Evolutionary conservation across 371 early-diverging fungal genomes (phyloP), one percentile per base, ranked within the genome.

Genomic region (Mucor lusitanicus): DNA sequence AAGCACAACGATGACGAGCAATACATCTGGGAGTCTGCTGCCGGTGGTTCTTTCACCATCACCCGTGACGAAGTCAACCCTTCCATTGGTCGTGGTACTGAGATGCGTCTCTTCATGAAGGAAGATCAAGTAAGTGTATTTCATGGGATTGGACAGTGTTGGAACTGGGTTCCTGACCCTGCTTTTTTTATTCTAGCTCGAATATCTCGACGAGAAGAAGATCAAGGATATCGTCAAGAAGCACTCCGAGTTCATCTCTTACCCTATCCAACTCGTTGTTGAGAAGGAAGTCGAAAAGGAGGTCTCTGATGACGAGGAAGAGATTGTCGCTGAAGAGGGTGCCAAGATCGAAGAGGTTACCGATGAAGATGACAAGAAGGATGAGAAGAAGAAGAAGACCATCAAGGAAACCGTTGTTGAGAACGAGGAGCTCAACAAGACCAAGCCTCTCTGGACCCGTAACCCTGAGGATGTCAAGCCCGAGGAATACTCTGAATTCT

Each of bases 381-480:
- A 85, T 25, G 85, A 88, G 37, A 82, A 85, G 81, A 85, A 85
- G 78, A 84, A 83, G 72, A 88, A 89, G 84, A 87, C 88, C 59
- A 89, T 88, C 71, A 88, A 85, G 75, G 85, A 89, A 63, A 81
- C 77, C 59, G 80, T 83, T 28, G 73, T 80, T 13, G 76, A 78
- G 39, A 78, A 79, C 32, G 75, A 78, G 54, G 88, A 87, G 30
- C 70, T 90, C 40, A 93, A 92, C 87, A 78, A 87, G 76, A 85
- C 88, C 74, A 91, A 91, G 81, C 94, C 95, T 40, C 84, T 95
- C 57, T 97, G 97, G 96, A 89, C 90, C n/a, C 91, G 92, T 70
- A 82, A 85, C 59, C 89, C 93, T 40, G 84, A 85, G 39, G 90
- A 92, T 37, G 83, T 94, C 72, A 81, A 81, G 68, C 69, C 86